Evolutionary conservation across 2,329 filamentous ascomycete genomes (phyloP).

Genomic region (Calonectria hongkongensis): DNA sequence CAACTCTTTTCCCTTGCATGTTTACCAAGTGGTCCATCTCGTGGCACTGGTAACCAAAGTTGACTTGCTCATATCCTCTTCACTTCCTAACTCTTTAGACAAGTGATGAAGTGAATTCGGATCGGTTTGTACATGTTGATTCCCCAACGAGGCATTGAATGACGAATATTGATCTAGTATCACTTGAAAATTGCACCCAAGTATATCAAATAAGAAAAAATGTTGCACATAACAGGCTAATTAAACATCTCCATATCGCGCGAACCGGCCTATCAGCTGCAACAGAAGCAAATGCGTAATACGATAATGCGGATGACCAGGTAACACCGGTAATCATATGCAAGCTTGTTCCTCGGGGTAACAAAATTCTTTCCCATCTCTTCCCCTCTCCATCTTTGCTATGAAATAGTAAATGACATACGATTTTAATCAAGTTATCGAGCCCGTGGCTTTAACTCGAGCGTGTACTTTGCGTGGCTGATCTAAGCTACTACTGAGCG

Average conservation of each 20-base stretch:
- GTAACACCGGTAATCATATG: slow-evolving; percentile 35
- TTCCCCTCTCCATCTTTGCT: slow-evolving; percentile 26
- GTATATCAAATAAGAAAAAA: not conserved
- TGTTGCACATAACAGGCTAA: slow-evolving; percentile 30
- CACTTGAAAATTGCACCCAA: slow-evolving; percentile 14
- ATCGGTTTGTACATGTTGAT: no score
- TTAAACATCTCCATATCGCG: slow-evolving; percentile 36
- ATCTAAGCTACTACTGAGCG: slow-evolving; percentile 12
- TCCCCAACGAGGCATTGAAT: no score
- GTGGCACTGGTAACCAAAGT: not conserved
- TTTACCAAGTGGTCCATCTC: not conserved
- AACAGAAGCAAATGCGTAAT: slow-evolving; percentile 33
- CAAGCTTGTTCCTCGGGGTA: slow-evolving; percentile 23
- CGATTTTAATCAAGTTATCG: slow-evolving; percentile 8
- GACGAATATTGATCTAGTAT: not conserved
- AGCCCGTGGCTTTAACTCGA: not conserved
- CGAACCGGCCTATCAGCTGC: slow-evolving; percentile 35
- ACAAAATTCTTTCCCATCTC: slow-evolving; percentile 38
- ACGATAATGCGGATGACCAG: slow-evolving; percentile 34
- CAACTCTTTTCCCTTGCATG: not conserved
- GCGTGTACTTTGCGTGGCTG: not conserved
- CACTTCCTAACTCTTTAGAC: not conserved
- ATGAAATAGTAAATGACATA: slow-evolving; percentile 33
- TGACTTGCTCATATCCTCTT: not conserved
- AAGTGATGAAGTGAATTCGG: no score